Percentiles rank a stretch among this genome's conserved stretches.
Evolutionary conservation across 2,329 filamentous ascomycete species (phyloP).

Genomic region (Aspergillus amoenus): DNA sequence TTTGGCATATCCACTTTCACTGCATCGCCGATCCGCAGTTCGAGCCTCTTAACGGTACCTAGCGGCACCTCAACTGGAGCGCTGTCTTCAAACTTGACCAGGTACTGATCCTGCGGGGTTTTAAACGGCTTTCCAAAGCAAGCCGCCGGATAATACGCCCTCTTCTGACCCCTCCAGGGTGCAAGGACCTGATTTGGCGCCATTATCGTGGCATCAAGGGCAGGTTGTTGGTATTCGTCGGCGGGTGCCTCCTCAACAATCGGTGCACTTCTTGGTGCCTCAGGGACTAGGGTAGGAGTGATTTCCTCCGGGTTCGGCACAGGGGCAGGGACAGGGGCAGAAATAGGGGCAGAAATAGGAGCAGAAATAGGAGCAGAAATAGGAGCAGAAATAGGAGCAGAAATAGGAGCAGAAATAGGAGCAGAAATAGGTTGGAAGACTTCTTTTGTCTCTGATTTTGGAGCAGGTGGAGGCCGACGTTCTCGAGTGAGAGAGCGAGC

Average conservation of each 20-base stretch:
- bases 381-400: no score
- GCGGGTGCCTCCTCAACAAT: slow-evolving; percentile 4
- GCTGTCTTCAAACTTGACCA: slow-evolving; percentile 48
- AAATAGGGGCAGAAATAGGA: slow-evolving; percentile 5
- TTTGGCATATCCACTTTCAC: slow-evolving; percentile 48
- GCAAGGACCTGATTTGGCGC: slow-evolving; percentile 58
- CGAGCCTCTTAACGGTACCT: slow-evolving; percentile 44
- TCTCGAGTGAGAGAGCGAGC: slow-evolving; percentile 10
- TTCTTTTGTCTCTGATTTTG: neutral
- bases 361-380: slow-evolving; percentile 11
- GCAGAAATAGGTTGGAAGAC: slow-evolving; percentile 7
- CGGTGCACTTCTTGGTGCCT: slow-evolving; percentile 11
- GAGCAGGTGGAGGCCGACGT: neutral
- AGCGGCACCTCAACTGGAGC: slow-evolving; percentile 40
- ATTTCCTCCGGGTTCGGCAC: slow-evolving; percentile 6
- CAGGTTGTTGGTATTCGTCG: slow-evolving; percentile 1
- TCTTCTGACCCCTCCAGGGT: slow-evolving; percentile 55
- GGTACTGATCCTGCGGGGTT: slow-evolving; percentile 42
- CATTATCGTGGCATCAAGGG: slow-evolving; percentile 27
- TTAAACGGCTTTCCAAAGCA: slow-evolving; percentile 50
- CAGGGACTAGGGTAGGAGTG: slow-evolving; percentile 14
- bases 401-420: neutral
- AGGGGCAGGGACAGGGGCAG: no score
- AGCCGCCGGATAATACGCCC: slow-evolving; percentile 61
- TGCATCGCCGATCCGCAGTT: slow-evolving; percentile 45